Base-by-base conservation (phyloP, 108 stramenopile genomes). In the Chaetoceros muelleri region DNA sequence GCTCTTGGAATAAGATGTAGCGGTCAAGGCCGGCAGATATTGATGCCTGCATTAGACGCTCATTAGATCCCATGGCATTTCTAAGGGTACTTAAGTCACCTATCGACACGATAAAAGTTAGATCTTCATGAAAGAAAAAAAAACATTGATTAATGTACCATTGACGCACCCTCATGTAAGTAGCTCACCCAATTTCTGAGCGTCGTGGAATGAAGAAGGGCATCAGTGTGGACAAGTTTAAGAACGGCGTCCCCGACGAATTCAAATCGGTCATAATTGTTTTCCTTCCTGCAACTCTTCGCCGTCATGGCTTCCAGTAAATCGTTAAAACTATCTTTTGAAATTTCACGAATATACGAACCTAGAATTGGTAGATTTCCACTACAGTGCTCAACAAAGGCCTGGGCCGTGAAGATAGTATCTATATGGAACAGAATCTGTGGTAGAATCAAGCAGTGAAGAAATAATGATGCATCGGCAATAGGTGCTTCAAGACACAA, bases 231-330 rank as follows among this genome's bases (percentile, higher is more conserved):
- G 2, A 84, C 28, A 22, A 79, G 24, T 60, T 84, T 79, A 24
- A 84, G 65, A 13, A 80, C 78, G 5, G 66, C 82, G 60, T 84
- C 82, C 23, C 82, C 82, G 3, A 84, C 30, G 64, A 63, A 78
- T 61, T 82, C 76, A 22, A 64, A 51, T 19, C 47, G 60, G 19
- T 84, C 82, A 57, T 79, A 84, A 29, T 61, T 54, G 0, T 45
- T 57, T 17, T 51, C 62, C 23, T 47, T 34, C 18, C 28, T 46
- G 34, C 70, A 71, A 46, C 73, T 74, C 52, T 68, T 71, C 1
- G 73, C 67, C 44, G 76, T 76, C 26, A 76, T 40, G 55, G 62
- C 27, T 5, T 52, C 64, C 59, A 65, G 28, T 24, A 55, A 65
- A 24, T 60, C 63, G 7, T 49, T 44, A 13, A 80, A 50, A 1